A percentile compares a stretch with the other conserved stretches of the same genome.
Evolutionary conservation across 2,329 filamentous ascomycete genomes (phyloP).

Genomic region (Lachnellula subtilissima): DNA sequence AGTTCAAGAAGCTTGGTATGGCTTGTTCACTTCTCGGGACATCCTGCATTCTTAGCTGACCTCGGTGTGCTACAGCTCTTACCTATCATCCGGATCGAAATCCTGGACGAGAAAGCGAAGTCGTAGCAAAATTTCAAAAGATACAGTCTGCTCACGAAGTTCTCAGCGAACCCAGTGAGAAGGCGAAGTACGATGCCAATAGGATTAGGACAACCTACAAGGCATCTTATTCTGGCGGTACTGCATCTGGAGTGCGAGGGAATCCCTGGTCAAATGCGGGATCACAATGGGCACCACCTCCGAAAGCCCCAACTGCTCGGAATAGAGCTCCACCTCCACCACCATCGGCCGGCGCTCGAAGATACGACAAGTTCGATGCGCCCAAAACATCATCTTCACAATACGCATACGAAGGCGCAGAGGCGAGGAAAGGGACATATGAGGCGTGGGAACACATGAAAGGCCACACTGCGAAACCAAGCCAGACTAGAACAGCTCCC

Average conservation of each 20-base stretch:
- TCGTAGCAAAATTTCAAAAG: conserved; percentile 63
- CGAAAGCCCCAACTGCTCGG: conserved; percentile 27
- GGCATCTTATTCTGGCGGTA: conserved; percentile 13
- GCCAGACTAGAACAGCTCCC: conserved; percentile 15
- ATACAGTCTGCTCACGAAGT: conserved; percentile 69
- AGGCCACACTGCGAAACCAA: conserved; percentile 10
- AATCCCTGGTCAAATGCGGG: conserved; percentile 31
- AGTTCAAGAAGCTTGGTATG: conserved; percentile 61
- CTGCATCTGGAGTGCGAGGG: conserved; percentile 23
- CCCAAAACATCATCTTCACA: conserved; percentile 23
- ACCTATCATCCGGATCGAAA: conserved; percentile 69
- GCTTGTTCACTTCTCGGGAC: conserved; percentile 11
- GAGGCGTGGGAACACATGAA: conserved; percentile 32
- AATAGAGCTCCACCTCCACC: conserved; percentile 14
- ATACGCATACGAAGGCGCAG: conserved; percentile 26
- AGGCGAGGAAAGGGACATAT: conserved; percentile 28
- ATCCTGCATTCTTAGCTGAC: background rate
- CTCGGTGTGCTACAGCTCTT: conserved; percentile 43
- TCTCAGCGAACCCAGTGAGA: conserved; percentile 39
- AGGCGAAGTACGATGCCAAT: conserved; percentile 31
- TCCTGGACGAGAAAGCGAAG: conserved; percentile 61
- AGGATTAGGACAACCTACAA: conserved; percentile 17
- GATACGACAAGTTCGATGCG: conserved; percentile 29
- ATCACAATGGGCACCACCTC: conserved; percentile 28
- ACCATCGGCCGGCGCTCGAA: conserved; percentile 27